Evolutionary conservation across 177 flowering plant species (phyloP), one percentile per base, ranked within the genome.

Genomic region (Tripterygium wilfordii): DNA sequence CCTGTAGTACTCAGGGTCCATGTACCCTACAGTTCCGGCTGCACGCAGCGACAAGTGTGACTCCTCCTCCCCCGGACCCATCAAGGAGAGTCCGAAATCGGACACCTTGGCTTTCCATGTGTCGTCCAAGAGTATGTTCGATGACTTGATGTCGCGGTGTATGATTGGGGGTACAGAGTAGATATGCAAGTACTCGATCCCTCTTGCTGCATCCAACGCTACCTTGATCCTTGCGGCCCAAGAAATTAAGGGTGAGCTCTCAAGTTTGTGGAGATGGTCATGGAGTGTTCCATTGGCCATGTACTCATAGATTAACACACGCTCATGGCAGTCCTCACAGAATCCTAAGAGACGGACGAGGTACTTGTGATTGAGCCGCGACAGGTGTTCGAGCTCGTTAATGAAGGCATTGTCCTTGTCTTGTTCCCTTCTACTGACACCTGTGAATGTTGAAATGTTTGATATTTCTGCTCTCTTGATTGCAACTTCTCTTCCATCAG

Each of bases 1-100:
- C 51, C 88, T 65, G 66, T 76, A 89, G 70, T 86, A 89, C 62
- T 78, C 92, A 0, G 97, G 97, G 32, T 89, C 97, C 67, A 86
- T 71, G 63, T 89, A 89, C 0, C 97, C 97, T 1, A 89, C 67
- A 0, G 97, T 89, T 6, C 97, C 97, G 0, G 97, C 97, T 0
- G 90, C 92, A 0, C 60, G 69, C 0, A 77, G 50, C 0, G 97
- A 86, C 7, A 86, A 67, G 51, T 76, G 83, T 0, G 81, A 45
- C 25, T 39, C 69, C 0, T 66, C 78, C 2, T 74, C 83, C 0
- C 36, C 52, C 0, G 95, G 97, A 4, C 97, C 95, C 72, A 74
- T 55, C 53, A 83, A 33, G 0, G 97, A 89, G 6, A 89, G 76
- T 1, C 97, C 97, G 35, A 89, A 86, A 54, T 89, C 97, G 0